Percentiles rank a stretch among this genome's conserved stretches.
phyloP scores from a whole-genome alignment of 208 protist species.

The Crithidia expoeki region DNA sequence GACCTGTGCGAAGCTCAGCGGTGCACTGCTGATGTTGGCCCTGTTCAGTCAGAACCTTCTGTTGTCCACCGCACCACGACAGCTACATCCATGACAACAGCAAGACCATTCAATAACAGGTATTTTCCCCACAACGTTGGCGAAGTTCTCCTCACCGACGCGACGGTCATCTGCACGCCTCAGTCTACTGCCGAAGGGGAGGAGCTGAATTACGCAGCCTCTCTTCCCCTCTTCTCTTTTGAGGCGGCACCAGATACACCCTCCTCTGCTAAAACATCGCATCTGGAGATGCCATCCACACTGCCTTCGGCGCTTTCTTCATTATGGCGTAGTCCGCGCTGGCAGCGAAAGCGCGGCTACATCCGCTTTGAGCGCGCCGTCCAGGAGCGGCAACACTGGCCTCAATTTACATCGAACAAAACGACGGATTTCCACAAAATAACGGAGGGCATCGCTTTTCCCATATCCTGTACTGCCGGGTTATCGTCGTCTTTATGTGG shows the following conservation, averaged over 20 bases:
- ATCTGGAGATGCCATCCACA: background rate
- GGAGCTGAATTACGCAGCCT: too few species aligned
- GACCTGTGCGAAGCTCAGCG: background rate
- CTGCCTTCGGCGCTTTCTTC: background rate
- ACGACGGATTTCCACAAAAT: background rate
- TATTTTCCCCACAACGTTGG: too few species aligned
- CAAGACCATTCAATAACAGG: too few species aligned
- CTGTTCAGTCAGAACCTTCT: too few species aligned
- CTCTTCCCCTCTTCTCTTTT: background rate
- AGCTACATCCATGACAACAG: too few species aligned
- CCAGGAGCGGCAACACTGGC: background rate
- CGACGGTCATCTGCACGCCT: too few species aligned
- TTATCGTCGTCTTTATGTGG: slow-evolving; percentile 7
- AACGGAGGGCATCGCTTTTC: background rate
- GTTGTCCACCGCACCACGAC: too few species aligned
- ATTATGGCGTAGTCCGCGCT: background rate
- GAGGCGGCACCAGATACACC: too few species aligned
- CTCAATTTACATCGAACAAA: background rate
- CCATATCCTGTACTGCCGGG: background rate
- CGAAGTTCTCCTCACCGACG: too few species aligned
- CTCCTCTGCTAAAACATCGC: background rate
- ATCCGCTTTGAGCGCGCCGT: slow-evolving; percentile 13
- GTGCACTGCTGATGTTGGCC: background rate
- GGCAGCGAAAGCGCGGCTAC: slow-evolving; percentile 7
- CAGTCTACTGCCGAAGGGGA: too few species aligned